These are phyloP conservation scores for Coemansia sp. DNA, from an alignment of 192 early-diverging fungal species.

Conservation along the genomic window DNA sequence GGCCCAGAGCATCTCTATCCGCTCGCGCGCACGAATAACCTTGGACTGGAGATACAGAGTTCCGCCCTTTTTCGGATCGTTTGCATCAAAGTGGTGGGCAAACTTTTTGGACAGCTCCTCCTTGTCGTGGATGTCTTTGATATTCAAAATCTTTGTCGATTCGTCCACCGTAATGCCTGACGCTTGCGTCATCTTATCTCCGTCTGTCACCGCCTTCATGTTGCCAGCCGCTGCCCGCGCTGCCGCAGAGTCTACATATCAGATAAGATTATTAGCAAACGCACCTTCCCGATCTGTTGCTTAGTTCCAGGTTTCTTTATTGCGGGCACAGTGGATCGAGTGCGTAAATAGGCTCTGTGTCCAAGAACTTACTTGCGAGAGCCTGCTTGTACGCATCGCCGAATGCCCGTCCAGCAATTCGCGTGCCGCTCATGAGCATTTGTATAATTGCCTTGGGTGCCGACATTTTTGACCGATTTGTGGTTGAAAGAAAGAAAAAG, in stretches of 20 bases:
- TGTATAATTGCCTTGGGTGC: conserved; percentile 72
- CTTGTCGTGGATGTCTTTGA: conserved; percentile 61
- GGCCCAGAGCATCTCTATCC: conserved; percentile 87
- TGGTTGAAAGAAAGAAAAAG: not conserved
- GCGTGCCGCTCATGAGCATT: conserved; percentile 72
- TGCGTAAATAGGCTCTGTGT: not conserved
- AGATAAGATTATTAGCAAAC: not conserved
- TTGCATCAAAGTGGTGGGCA: conserved; percentile 82
- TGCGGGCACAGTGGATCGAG: too few relatives aligned
- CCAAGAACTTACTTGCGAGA: conserved; percentile 48
- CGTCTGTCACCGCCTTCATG: conserved; percentile 53
- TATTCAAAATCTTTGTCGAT: conserved; percentile 86
- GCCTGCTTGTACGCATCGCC: conserved; percentile 92
- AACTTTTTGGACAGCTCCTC: conserved; percentile 75
- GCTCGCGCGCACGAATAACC: conserved; percentile 89
- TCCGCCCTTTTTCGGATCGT: conserved; percentile 83
- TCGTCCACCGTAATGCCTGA: conserved; percentile 89
- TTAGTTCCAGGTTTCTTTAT: not conserved
- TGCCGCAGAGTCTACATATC: conserved; percentile 61
- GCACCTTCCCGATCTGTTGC: not conserved
- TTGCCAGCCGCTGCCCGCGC: conserved; percentile 69
- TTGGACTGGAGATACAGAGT: conserved; percentile 96
- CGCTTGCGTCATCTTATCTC: conserved; percentile 70
- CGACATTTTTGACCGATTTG: conserved; percentile 43
- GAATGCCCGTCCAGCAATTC: conserved; percentile 88